These are phyloP conservation scores for Penicillium sp. DNA, from an alignment of 2,329 filamentous ascomycete genomes.

Conservation along the genomic window DNA sequence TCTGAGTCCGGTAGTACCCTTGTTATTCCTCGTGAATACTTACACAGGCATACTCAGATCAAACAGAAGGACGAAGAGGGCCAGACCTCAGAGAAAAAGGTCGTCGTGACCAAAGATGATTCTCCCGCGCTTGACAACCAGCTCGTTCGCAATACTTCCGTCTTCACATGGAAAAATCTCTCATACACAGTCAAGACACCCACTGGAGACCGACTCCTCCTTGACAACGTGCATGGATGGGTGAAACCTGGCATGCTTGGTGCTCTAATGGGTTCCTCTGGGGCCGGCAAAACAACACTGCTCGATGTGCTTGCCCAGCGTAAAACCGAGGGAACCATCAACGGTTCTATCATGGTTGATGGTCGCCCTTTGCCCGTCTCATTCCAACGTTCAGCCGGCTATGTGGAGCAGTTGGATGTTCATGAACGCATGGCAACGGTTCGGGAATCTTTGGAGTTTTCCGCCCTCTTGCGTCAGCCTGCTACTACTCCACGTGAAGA, in stretches of 20 bases:
- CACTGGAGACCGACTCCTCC: constrained; percentile 54
- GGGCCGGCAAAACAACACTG: constrained; percentile 73
- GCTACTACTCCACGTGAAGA: constrained; percentile 53
- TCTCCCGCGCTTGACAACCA: constrained; percentile 36
- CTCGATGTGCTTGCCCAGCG: constrained; percentile 73
- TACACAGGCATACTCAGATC: constrained; percentile 38
- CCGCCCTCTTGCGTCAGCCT: constrained; percentile 61
- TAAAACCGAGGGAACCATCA: constrained; percentile 61
- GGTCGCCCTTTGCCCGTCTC: constrained; percentile 58
- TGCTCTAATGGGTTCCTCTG: constrained; percentile 74
- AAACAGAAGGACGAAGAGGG: constrained; percentile 53
- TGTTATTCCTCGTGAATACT: constrained; percentile 62
- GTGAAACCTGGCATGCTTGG: constrained; percentile 75
- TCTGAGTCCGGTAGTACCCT: constrained; percentile 56
- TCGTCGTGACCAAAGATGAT: constrained; percentile 20
- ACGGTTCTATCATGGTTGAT: constrained; percentile 66
- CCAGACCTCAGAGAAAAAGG: constrained; percentile 30
- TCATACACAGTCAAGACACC: constrained; percentile 66
- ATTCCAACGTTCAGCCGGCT: constrained; percentile 67
- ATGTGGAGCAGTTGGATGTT: constrained; percentile 67
- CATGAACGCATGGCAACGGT: constrained; percentile 66
- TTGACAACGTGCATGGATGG: constrained; percentile 70
- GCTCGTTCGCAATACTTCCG: constrained; percentile 62
- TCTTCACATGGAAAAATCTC: constrained; percentile 74
- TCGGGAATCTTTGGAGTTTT: constrained; percentile 65